Evolutionary conservation across 768 basidiomycete species (phyloP), one percentile per base, ranked within the genome.

Genomic region (Panaeolus cyanescens): DNA sequence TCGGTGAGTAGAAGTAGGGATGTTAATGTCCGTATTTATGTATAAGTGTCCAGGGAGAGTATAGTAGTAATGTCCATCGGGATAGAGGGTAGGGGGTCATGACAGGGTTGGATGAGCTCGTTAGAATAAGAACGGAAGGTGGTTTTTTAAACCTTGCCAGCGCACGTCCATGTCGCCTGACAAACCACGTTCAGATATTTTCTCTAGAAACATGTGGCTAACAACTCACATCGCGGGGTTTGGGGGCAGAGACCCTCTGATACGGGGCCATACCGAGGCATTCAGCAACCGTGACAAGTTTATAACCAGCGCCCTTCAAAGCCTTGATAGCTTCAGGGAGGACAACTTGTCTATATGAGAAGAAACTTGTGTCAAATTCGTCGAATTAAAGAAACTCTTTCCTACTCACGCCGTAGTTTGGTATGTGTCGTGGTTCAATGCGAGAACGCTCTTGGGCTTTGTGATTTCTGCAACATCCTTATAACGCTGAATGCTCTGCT

Each of bases 341-440:
- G 4, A 67, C 68, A 25, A 30, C 13, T 28, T 33, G 40, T 39
- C 39, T 15, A 34, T 28, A 59, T 3, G 4, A 42, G 19, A 36
- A 22, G 31, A 12, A 13, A 6, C 25, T 32, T 25, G 0, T 30
- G 54, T 36, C 2, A 39, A 32, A 4, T 3, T 31, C 1, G 9
- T 32, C 4, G 34, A 30, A 54, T 9, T 36, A 25, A 37, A 19
- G 10, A 4, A 17, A 1, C 8, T 2, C 12, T n/a, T 39, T 4
- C 17, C 19, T 25, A 57, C 55, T 7, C 36, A 60, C 62, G 55
- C 62, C 34, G 62, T 57, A 6, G 62, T 64, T 42, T 34, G 45
- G 33, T 70, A 58, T 1, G 70, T 70, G 42, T 79, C 76, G 56
- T 80, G 79, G 58, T 77, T 77, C 32, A 80, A 70, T 31, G 79